Evolutionary conservation across 768 basidiomycete genomes (phyloP).

Genomic region (Phanerodontia chrysosporium): DNA sequence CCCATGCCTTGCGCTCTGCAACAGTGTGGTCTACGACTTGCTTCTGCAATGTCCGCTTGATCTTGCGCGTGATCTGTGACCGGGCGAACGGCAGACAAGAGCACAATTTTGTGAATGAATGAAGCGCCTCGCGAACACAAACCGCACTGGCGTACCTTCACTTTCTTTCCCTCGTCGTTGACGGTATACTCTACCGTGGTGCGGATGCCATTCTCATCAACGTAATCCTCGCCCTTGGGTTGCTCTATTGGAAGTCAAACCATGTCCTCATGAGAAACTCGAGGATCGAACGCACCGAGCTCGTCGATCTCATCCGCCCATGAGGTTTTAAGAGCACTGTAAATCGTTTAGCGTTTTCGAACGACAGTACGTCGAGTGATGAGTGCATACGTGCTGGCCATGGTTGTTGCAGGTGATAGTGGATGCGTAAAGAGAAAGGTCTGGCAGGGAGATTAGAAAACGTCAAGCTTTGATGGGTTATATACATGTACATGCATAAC

Average conservation of each 20-base stretch:
- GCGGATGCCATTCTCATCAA: conserved; percentile 84
- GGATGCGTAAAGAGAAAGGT: background rate
- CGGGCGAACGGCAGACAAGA: background rate
- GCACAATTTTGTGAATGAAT: background rate
- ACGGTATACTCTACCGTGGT: conserved; percentile 78
- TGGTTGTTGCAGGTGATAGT: background rate
- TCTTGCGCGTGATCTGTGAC: conserved; percentile 78
- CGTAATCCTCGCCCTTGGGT: conserved; percentile 61
- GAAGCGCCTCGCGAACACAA: conserved; percentile 12
- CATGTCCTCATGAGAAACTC: background rate
- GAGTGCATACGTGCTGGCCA: conserved; percentile 14
- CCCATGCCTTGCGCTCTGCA: conserved; percentile 90
- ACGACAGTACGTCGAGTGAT: too few species aligned
- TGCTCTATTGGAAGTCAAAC: conserved; percentile 29
- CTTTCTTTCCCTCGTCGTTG: conserved; percentile 92
- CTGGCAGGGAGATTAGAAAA: background rate
- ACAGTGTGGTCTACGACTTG: conserved; percentile 91
- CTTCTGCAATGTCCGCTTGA: conserved; percentile 83
- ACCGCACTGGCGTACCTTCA: conserved; percentile 57
- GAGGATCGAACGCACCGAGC: conserved; percentile 39
- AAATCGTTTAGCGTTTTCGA: background rate
- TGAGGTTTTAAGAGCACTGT: conserved; percentile 54
- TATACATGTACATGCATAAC: background rate
- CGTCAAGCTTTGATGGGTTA: too few species aligned
- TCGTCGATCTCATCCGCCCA: conserved; percentile 91